Evolutionary conservation across 495 filamentous ascomycete species (phyloP), one percentile per base, ranked within the genome.

Genomic region (Mytilinidion resinicola): DNA sequence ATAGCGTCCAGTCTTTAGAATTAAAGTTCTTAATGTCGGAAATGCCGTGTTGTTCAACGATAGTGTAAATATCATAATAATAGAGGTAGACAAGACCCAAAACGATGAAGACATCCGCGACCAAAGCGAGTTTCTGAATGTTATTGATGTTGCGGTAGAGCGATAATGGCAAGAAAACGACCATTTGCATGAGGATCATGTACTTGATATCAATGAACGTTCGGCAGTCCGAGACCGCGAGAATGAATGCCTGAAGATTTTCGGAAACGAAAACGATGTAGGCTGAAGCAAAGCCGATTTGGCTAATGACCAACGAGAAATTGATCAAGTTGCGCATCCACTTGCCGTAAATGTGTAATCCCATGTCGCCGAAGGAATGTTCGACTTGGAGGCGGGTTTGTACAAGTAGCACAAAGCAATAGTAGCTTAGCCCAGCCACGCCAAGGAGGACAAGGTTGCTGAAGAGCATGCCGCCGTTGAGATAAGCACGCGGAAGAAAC

Each of bases 201-300:
- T 78, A 89, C 60, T 88, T 88, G 73, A 97, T 88, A 63, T 88
- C 82, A 58, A 98, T 88, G 66, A 80, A 76, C 0, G 83, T 87
- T 67, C 81, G 77, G 77, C 92, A 96, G 58, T 92, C 77, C 53
- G 89, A 85, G 48, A 97, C 90, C 3, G 84, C 84, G 17, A 82
- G 81, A 48, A 96, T 86, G 72, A 98, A 96, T 9, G 93, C 93
- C 67, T 96, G 92, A 51, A 98, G 72, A 59, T 96, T 98, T 69
- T 96, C 89, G 9, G 90, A 87, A 6, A 92, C 96, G 69, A 98
- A 98, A 55, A 98, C 93, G 60, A 96, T 96, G 72, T 97, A 97
- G n/a, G 93, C 93, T 7, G 90, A 85, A 4, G 96, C 88, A 68
- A 98, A 98, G 36, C 93, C 93, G 49, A 98, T 79, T 70, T 98